A percentile compares a stretch with the other conserved stretches of the same genome.
These are phyloP conservation scores for Castanospermum australe DNA, from an alignment of 306 rosid genomes.

Conservation along the genomic window DNA sequence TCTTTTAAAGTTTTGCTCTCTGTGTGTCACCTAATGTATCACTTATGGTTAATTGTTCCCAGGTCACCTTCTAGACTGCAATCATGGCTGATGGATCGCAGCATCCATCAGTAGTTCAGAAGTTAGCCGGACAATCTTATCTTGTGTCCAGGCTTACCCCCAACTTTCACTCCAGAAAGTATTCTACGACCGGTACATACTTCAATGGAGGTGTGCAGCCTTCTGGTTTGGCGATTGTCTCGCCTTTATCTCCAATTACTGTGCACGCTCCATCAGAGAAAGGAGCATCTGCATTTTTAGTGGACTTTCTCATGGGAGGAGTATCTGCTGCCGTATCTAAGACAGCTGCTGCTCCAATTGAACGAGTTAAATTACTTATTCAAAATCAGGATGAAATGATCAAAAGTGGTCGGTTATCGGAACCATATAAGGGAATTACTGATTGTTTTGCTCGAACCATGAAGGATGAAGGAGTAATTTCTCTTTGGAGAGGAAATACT, in stretches of 20 bases:
- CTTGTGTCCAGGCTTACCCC: constrained; percentile 60
- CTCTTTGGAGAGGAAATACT: constrained; percentile 85
- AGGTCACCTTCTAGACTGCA: constrained; percentile 49
- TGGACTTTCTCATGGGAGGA: constrained; percentile 84
- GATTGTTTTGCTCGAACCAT: constrained; percentile 75
- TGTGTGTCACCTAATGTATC: background rate
- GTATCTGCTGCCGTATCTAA: constrained; percentile 83
- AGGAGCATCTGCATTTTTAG: constrained; percentile 46
- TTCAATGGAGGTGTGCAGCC: constrained; percentile 46
- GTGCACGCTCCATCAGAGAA: constrained; percentile 66
- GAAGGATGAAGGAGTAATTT: constrained; percentile 65
- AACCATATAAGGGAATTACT: constrained; percentile 71
- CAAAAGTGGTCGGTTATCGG: constrained; percentile 62
- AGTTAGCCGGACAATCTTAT: constrained; percentile 57
- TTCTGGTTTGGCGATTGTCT: constrained; percentile 35
- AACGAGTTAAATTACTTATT: constrained; percentile 66
- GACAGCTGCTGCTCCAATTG: constrained; percentile 86
- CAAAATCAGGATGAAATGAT: constrained; percentile 86
- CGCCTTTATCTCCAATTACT: constrained; percentile 31
- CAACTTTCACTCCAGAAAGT: constrained; percentile 25
- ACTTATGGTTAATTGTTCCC: constrained; percentile 10
- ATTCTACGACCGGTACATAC: constrained; percentile 22
- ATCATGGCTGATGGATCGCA: constrained; percentile 56
- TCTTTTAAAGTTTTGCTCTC: background rate
- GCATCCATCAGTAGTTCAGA: constrained; percentile 61